Evolutionary conservation across 306 rosid genomes (phyloP), one percentile per base, ranked within the genome.

Genomic region (Lathyrus aphaca): DNA sequence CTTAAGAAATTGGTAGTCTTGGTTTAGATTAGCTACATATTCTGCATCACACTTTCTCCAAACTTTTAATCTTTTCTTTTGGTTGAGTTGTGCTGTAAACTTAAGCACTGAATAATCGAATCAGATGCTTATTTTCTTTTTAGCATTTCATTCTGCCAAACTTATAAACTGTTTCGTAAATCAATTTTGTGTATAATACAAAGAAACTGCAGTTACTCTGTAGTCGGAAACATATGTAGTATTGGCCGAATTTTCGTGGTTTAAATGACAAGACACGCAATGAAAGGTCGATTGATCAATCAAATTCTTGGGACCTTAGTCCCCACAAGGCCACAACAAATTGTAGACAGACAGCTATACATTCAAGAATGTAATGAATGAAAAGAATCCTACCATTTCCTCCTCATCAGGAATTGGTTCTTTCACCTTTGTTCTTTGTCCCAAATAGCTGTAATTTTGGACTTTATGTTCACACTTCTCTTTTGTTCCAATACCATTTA

Each of bases 91-190:
- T 43, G 82, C 66, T 54, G 19, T 39, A 25, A 76, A 75, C 62
- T 72, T 81, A 79, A 74, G 38, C 79, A 67, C 76, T 60, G 37
- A 14, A 77, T 75, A 73, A 79, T 81, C 77, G 78, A 86, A 83
- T 86, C 83, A 55, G 80, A 83, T 81, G 10, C 84, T 57, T 5
- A 10, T 27, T 55, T 68, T 50, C n/a, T 25, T 13, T 40, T 1
- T 23, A 18, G 32, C 50, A 27, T 53, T 23, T 37, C 64, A 54
- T 38, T 16, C 12, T 38, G 15, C 27, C 53, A 37, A 48, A 58
- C 13, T 23, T 57, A 38, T 4, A 19, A 38, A 13, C 49, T 50
- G 40, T 48, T 49, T 35, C 69, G 35, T 60, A 21, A 15, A 32
- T 35, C 35, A 54, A 54, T 35, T 35, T 30, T 35, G 39, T 7